A percentile compares a stretch with the other conserved stretches of the same genome.
Evolutionary conservation across 495 filamentous ascomycete species (phyloP).

Genomic region (Talaromyces proteolyticus): DNA sequence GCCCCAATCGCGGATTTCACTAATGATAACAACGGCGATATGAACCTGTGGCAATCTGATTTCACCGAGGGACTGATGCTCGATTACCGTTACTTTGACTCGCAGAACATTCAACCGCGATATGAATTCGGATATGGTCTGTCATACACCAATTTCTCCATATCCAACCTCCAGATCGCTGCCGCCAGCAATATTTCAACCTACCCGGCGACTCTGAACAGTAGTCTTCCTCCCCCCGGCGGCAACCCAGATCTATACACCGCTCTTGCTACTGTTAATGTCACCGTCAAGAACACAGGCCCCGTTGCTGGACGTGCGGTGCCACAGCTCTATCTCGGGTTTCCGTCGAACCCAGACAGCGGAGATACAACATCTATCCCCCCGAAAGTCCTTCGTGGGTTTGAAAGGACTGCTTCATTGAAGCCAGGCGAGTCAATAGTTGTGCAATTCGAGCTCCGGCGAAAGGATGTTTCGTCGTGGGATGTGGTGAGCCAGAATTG

Average conservation of each 20-base stretch:
- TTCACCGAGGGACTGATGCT: conserved; percentile 71
- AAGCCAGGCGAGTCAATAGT: conserved; percentile 29
- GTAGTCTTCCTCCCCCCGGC: conserved; percentile 20
- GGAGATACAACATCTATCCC: conserved; percentile 5
- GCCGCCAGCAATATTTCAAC: background rate
- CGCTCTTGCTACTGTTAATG: conserved; percentile 37
- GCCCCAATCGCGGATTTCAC: conserved; percentile 65
- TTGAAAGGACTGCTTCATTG: conserved; percentile 41
- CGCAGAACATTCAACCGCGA: background rate
- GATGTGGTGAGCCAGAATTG: conserved; percentile 53
- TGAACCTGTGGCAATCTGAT: conserved; percentile 23
- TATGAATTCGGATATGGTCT: conserved; percentile 6
- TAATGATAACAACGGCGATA: conserved; percentile 54
- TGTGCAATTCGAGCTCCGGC: conserved; percentile 48
- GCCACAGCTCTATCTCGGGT: conserved; percentile 57
- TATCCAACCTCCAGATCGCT: background rate
- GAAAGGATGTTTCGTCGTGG: conserved; percentile 61
- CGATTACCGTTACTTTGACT: conserved; percentile 72
- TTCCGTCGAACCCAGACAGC: conserved; percentile 25
- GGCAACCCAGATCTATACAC: conserved; percentile 54
- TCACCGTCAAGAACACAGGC: conserved; percentile 53
- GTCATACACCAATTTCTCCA: conserved; percentile 7
- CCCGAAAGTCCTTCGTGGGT: conserved; percentile 45
- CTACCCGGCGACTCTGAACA: background rate
- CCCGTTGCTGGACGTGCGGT: conserved; percentile 43